phyloP scores from a whole-genome alignment of 352 stramenopile genomes.

The Pythium dissimile region DNA sequence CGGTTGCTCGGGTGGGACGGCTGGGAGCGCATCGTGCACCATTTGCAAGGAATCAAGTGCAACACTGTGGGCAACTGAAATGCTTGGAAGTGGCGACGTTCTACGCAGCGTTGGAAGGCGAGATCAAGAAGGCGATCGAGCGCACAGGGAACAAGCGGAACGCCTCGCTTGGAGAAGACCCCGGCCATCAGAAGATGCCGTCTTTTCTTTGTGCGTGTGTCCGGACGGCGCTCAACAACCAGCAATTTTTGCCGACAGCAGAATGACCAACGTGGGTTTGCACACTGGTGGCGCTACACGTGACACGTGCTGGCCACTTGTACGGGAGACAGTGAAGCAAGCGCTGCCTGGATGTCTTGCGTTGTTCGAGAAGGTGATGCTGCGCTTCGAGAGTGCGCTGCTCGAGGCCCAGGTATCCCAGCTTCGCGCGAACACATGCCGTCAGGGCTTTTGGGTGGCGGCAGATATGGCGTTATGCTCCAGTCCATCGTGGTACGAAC shows the following conservation, averaged over 20 bases:
- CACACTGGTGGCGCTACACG: slow-evolving; percentile 39
- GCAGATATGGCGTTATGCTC: slow-evolving; percentile 14
- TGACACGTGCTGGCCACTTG: slow-evolving; percentile 58
- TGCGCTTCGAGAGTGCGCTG: slow-evolving; percentile 23
- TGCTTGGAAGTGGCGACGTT: not conserved
- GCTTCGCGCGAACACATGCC: not conserved
- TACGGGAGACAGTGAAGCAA: slow-evolving; percentile 28
- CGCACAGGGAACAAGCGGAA: slow-evolving; percentile 9
- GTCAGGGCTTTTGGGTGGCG: not conserved
- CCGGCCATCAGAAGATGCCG: slow-evolving; percentile 50
- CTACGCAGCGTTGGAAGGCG: slow-evolving; percentile 13
- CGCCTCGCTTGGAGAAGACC: not conserved
- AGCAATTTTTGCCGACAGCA: slow-evolving; percentile 13
- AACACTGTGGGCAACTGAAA: slow-evolving; percentile 27
- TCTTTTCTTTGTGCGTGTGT: slow-evolving; percentile 39
- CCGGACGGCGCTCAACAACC: slow-evolving; percentile 7
- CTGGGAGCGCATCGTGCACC: slow-evolving; percentile 41
- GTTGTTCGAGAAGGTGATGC: slow-evolving; percentile 38
- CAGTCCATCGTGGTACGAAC: not conserved
- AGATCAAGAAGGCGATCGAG: slow-evolving; percentile 17
- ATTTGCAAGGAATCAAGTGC: slow-evolving; percentile 17
- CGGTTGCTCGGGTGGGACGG: slow-evolving; percentile 22
- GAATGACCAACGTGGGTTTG: slow-evolving; percentile 44
- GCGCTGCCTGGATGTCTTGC: slow-evolving; percentile 27
- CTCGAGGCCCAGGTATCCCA: not conserved